Evolutionary conservation across 768 basidiomycete species (phyloP), one percentile per base, ranked within the genome.

Genomic region (Suillus plorans): DNA sequence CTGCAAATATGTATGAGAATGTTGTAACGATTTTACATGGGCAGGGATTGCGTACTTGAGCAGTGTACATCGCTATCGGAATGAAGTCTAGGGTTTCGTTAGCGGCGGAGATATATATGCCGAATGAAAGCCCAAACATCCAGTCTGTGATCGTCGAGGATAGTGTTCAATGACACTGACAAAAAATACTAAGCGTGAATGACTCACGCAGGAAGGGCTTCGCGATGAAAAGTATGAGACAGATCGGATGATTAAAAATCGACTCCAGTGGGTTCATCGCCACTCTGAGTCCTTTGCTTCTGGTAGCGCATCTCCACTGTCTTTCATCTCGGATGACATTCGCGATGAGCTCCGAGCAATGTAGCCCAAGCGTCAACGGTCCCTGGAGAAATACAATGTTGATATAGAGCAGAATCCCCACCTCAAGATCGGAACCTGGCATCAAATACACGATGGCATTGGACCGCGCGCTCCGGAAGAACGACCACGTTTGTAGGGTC

Each of bases 121-220:
- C 66, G 41, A 77, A 68, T 5, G 72, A 69, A 36, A 76, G 71
- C 8, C 74, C 74, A 44, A 77, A 71, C 74, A 77, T 75, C 76
- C 74, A 73, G 56, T 75, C 74, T 75, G 52, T 9, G 22, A 39
- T 39, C 0, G 8, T 58, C 9, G 25, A n/a, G 28, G 12, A 39
- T 10, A 50, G 63, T n/a, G 63, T 37, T 45, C 9, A 58, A 36
- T 18, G 36, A 47, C 25, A 42, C 20, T 10, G 14, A 25, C n/a
- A 41, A 37, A 37, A 8, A n/a, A 22, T 4, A n/a, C 1, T 5
- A 37, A 37, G 12, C 4, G 16, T 9, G 56, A 28, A 39, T 28
- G 18, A 69, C 74, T 67, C 52, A 76, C 75, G 74, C 16, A 75
- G 44, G 16, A 72, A 14, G 14, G 75, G 70, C 34, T 75, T 76